Conservation (phyloP, 148 eudicot genomes). For the Linanthus parryae region DNA sequence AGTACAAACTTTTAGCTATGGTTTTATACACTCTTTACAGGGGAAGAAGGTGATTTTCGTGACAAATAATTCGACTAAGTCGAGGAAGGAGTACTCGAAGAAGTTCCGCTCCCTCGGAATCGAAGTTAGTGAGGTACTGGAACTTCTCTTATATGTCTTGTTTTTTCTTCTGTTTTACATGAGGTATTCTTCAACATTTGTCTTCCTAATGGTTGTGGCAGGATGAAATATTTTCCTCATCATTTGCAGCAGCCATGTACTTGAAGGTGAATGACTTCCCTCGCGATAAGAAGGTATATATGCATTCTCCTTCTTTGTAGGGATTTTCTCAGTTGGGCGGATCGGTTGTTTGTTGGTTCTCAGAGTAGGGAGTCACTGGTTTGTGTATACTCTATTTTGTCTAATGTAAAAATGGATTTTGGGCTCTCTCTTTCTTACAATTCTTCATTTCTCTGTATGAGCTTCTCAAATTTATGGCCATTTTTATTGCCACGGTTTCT, state of each 20-base stretch:
- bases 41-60: conserved; percentile 81
- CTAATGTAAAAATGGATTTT: no score
- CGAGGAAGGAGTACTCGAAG: conserved; percentile 60
- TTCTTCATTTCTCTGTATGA: no score
- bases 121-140: conserved; percentile 48
- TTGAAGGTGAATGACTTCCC: conserved; percentile 59
- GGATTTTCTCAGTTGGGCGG: no score
- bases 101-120: conserved; percentile 84
- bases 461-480: no score
- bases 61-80: conserved; percentile 88
- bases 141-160: background rate
- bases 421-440: no score
- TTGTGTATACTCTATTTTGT: no score
- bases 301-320: no score
- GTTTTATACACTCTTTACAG: conserved; percentile 18
- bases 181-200: no score
- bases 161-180: background rate
- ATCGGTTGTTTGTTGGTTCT: no score
- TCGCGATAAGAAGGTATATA: conserved; percentile 66
- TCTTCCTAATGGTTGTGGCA: no score
- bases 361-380: no score
- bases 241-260: conserved; percentile 89
- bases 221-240: conserved; percentile 86
- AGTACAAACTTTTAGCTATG: background rate
- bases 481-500: no score